Evolutionary conservation across 345 rosid genomes (phyloP), one percentile per base, ranked within the genome.

Genomic region (Conringia planisiliqua): DNA sequence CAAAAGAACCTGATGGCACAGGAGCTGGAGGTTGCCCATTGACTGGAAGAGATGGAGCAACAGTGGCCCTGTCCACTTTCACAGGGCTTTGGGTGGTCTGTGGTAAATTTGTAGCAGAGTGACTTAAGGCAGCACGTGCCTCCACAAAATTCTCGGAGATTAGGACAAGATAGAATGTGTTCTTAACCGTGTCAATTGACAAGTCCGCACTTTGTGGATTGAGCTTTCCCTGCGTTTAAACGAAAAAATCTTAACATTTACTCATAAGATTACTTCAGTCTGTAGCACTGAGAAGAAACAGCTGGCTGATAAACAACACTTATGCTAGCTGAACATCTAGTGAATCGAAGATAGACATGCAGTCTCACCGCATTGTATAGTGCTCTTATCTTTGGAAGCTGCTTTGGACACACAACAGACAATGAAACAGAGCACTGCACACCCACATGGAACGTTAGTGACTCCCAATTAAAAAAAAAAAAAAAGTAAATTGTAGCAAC

Each of bases 61-160:
- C 62, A 66, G 91, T 78, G 80, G 90, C 67, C 74, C 88, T 85
- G 86, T 89, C 99, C 87, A 87, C 75, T 82, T 95, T 95, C 30
- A 89, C 81, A 54, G 98, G 86, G 82, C 89, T 86, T 78, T 85
- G 96, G 71, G 74, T 90, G 72, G 76, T 90, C 62, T 90, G 70
- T 60, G 90, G 70, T 81, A 92, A 73, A 85, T 72, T 87, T 68
- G 91, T 44, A 78, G 91, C 92, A 68, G 94, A 73, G 70, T 82
- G 83, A 82, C 92, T 89, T 73, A 95, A 85, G 82, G 97, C 90
- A 78, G 90, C 83, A 76, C 90, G 84, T 52, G 98, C 99, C 85
- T 91, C 98, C 86, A 87, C 80, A 82, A 95, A 95, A 68, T 82
- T 88, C 68, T 90, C 97, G 13, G 99, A 88, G 79, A 95, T 89